Conservation (phyloP, 2,329 filamentous ascomycete species). For the Nectriaceae sp. region DNA sequence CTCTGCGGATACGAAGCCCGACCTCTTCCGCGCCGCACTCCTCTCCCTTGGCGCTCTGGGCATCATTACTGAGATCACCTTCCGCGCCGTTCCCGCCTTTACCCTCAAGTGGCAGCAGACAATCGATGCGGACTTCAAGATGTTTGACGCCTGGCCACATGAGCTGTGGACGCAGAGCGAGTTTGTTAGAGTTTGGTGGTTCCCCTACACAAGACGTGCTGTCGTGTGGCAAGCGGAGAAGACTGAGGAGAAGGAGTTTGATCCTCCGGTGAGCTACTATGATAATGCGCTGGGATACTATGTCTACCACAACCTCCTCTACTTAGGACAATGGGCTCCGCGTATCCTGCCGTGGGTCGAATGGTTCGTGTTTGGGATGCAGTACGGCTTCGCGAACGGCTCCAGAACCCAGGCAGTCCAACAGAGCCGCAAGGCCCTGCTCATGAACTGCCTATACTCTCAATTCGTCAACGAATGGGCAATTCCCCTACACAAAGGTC, state of each 20-base stretch:
- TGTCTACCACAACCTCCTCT: slow-evolving; percentile 89
- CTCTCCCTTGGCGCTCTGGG: slow-evolving; percentile 88
- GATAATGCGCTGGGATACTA: slow-evolving; percentile 82
- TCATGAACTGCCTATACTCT: slow-evolving; percentile 98
- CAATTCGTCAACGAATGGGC: slow-evolving; percentile 99
- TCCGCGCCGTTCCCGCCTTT: slow-evolving; percentile 77
- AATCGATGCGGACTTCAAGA: slow-evolving; percentile 67
- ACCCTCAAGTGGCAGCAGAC: slow-evolving; percentile 87
- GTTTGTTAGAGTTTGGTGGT: slow-evolving; percentile 96
- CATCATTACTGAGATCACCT: slow-evolving; percentile 86
- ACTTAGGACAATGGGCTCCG: slow-evolving; percentile 75
- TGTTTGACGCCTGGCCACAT: slow-evolving; percentile 71
- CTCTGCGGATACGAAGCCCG: slow-evolving; percentile 66
- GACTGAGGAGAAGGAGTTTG: slow-evolving; percentile 61
- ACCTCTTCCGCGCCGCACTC: slow-evolving; percentile 86
- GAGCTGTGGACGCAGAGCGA: slow-evolving; percentile 82
- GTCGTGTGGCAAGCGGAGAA: slow-evolving; percentile 90
- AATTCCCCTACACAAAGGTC: slow-evolving; percentile 80
- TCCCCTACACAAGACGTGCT: slow-evolving; percentile 85
- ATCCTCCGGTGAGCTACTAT: slow-evolving; percentile 73
- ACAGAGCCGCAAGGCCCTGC: slow-evolving; percentile 74
- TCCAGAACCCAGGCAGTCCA: slow-evolving; percentile 74
- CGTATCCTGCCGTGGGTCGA: slow-evolving; percentile 84
- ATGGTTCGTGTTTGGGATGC: slow-evolving; percentile 96
- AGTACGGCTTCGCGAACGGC: slow-evolving; percentile 84